Evolutionary conservation across 345 rosid species (phyloP), one percentile per base, ranked within the genome.

Genomic region (Adansonia digitata): DNA sequence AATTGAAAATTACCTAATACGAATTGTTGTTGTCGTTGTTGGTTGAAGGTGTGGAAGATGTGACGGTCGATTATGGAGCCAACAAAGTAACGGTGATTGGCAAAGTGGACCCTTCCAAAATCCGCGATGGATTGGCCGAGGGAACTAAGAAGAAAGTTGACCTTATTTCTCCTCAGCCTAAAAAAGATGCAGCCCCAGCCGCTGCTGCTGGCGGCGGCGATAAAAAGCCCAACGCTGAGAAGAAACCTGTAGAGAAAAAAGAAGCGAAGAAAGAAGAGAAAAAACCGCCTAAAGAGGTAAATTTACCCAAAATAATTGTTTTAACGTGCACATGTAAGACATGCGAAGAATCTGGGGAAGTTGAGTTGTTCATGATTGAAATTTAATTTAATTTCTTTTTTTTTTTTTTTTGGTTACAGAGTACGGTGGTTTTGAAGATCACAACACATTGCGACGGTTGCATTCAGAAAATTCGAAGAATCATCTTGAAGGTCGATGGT

Each of bases 61-160:
- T 85, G 77, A 80, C 79, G 43, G 80, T 86, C 22, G 99, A 95
- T 42, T 37, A 61, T 14, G 85, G 20, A 42, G 74, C 72, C 15
- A 83, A 88, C 76, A 90, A 90, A 75, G 71, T 95, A 72, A 88
- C 94, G 39, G 97, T 93, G 56, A 79, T 61, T 29, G 99, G 99
- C 2, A 81, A 90, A 81, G 89, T 90, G 17, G 92, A 95, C 74
- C 98, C 99, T 2, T 48, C 59, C 7, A 72, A 83, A 24, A 62
- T 91, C 75, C 75, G 81, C 4, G 82, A 79, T 62, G 76, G 80
- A 60, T 84, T 80, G 17, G 85, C 77, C 43, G 87, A 84, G 72
- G 87, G 82, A 65, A 77, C 80, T 0, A 89, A 93, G 78, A 86
- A 88, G 81, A 83, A 80, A 18, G 84, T 84, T 3, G 88, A 79